phyloP scores from a whole-genome alignment of 306 rosid genomes.

The Cucurbita moschata region DNA sequence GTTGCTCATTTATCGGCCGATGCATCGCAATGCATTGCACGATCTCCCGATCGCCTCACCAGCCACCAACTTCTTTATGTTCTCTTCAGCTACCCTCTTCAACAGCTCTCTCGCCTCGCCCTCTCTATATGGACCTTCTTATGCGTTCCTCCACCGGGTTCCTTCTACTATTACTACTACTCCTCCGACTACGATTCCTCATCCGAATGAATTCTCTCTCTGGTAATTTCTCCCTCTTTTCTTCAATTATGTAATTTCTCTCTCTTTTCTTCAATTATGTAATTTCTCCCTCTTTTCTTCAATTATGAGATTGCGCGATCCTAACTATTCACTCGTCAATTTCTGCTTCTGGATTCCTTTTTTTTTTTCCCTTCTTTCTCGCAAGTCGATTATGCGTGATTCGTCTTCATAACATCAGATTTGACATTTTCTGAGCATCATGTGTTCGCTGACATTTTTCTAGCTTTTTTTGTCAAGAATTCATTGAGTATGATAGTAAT shows the following conservation, averaged over 20 bases:
- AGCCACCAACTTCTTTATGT: constrained; percentile 47
- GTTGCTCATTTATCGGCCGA: constrained; percentile 62
- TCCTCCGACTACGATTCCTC: constrained; percentile 22
- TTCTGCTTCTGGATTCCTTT: neutral
- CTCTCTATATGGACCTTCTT: constrained; percentile 60
- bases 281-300: neutral
- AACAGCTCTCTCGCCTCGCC: constrained; percentile 51
- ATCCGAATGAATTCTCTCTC: neutral
- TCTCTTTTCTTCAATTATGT: neutral
- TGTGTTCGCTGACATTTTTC: neutral
- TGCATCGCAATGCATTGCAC: constrained; percentile 45
- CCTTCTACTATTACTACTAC: constrained; percentile 22
- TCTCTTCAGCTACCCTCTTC: constrained; percentile 50
- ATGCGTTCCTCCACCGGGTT: constrained; percentile 42
- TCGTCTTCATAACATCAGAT: neutral
- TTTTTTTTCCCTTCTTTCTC: neutral
- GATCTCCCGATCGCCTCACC: constrained; percentile 42
- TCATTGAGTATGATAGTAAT: neutral
- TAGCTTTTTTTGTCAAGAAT: neutral
- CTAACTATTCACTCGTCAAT: neutral
- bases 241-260: neutral
- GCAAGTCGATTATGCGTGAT: too few species aligned
- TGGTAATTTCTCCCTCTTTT: neutral
- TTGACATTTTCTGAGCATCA: neutral
- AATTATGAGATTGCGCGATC: neutral